Evolutionary conservation across 2,329 filamentous ascomycete species (phyloP).

Genomic region (Penicillium paneum): DNA sequence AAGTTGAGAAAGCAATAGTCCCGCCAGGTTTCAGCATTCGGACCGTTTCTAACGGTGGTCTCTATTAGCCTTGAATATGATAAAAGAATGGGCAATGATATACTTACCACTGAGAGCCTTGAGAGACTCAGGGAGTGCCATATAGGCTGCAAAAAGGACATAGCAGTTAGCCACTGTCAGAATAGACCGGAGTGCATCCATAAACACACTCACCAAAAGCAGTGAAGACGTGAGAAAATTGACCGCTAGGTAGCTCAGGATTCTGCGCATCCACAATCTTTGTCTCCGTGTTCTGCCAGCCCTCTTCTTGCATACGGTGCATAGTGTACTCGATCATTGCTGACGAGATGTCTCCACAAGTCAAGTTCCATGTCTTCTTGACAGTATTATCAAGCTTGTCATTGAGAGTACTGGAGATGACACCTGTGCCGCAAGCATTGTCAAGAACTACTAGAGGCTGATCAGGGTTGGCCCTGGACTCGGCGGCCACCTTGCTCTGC

Average conservation of each 20-base stretch:
- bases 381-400: conserved; percentile 37
- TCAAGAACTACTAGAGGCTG: conserved; percentile 46
- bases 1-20: conserved; percentile 34
- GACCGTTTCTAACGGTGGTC: conserved; percentile 24
- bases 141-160: conserved; percentile 32
- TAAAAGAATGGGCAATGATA: background rate
- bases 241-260: conserved; percentile 38
- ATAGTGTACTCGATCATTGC: conserved; percentile 44
- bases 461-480: conserved; percentile 14
- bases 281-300: conserved; percentile 49
- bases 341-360: conserved; percentile 51
- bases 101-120: conserved; percentile 37
- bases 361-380: conserved; percentile 45
- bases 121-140: conserved; percentile 46
- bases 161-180: background rate
- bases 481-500: conserved; percentile 25
- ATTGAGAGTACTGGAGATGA: conserved; percentile 49
- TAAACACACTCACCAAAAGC: conserved; percentile 40
- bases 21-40: conserved; percentile 38
- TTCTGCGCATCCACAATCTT: conserved; percentile 50
- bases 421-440: conserved; percentile 53
- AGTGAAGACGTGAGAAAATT: conserved; percentile 47
- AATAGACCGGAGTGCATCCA: background rate
- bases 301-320: conserved; percentile 40
- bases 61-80: background rate